A percentile compares a stretch with the other conserved stretches of the same genome.
Conservation (phyloP, 805 yeast genomes). For the Saturnispora halmiae region DNA sequence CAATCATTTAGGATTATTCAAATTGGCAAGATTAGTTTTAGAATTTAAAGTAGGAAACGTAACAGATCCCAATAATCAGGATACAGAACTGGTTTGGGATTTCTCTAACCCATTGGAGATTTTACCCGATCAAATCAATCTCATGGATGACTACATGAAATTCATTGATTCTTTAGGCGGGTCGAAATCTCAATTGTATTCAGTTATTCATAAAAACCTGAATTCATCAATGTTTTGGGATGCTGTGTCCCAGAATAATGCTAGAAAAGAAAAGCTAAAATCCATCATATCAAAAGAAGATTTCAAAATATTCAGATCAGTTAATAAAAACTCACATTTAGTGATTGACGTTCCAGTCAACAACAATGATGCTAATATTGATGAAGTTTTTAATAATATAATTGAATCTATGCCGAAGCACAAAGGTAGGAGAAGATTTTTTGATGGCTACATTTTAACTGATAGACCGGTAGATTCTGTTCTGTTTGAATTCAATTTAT, state of each 20-base stretch:
- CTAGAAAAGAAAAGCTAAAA: conserved; percentile 9
- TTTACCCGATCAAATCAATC: conserved; percentile 25
- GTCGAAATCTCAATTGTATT: conserved; percentile 11
- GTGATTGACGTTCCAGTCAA: conserved; percentile 13
- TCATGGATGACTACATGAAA: conserved; percentile 18
- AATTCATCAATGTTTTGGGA: conserved; percentile 6
- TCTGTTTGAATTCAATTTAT: conserved; percentile 24
- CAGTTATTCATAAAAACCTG: conserved; percentile 7
- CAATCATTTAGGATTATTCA: conserved; percentile 36
- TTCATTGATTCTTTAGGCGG: conserved; percentile 18
- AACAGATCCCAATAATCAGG: conserved; percentile 21
- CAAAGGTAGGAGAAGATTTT: conserved; percentile 35
- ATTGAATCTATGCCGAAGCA: conserved; percentile 25
- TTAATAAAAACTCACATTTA: neutral
- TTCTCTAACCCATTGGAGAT: conserved; percentile 18
- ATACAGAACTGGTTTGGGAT: conserved; percentile 21
- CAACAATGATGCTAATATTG: conserved; percentile 15
- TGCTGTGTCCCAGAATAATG: neutral
- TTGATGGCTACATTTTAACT: conserved; percentile 45
- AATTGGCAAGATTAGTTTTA: conserved; percentile 45
- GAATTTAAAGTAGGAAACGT: conserved; percentile 48
- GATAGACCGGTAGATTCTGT: conserved; percentile 42
- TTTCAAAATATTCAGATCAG: conserved; percentile 17
- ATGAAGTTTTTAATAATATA: conserved; percentile 17
- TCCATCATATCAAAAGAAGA: conserved; percentile 12